A percentile compares a stretch with the other conserved stretches of the same genome.
Evolutionary conservation across 2,329 filamentous ascomycete species (phyloP).

Genomic region (Diaporthe sp.): DNA sequence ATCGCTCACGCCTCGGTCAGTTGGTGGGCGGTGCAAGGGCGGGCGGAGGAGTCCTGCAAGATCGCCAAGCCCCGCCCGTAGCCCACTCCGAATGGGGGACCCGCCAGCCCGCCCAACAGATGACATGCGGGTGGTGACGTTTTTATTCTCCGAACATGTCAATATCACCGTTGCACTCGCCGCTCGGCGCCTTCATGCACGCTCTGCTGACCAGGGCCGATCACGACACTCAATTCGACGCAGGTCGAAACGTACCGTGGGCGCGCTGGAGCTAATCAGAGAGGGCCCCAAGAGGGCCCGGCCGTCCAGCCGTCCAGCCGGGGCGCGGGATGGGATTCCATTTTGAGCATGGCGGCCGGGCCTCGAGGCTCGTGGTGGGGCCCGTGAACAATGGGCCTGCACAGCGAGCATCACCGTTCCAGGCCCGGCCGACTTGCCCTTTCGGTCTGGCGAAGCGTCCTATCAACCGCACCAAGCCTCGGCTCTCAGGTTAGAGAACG

Average conservation of each 20-base stretch:
- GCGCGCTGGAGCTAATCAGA: conserved; percentile 1
- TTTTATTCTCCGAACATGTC: conserved; percentile 21
- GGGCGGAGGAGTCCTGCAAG: conserved; percentile 18
- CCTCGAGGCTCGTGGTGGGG: conserved; percentile 17
- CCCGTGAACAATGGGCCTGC: conserved; percentile 24
- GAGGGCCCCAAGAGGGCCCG: neutral
- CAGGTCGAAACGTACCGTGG: neutral
- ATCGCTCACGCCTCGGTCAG: conserved; percentile 17
- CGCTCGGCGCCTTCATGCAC: conserved; percentile 13
- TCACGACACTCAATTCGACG: conserved; percentile 24
- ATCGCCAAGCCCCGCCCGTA: conserved; percentile 21
- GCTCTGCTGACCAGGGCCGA: neutral
- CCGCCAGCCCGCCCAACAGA: neutral
- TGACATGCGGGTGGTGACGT: conserved; percentile 13
- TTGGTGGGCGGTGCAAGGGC: neutral
- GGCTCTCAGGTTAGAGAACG: conserved; percentile 3
- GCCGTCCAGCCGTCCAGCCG: conserved; percentile 22
- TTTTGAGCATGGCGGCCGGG: conserved; percentile 33
- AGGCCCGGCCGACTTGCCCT: conserved; percentile 29
- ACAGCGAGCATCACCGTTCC: conserved; percentile 29
- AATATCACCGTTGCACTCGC: conserved; percentile 20
- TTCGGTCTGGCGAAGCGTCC: conserved; percentile 20
- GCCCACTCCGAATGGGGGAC: conserved; percentile 15
- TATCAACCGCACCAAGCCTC: conserved; percentile 27
- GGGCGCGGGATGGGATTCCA: conserved; percentile 29